Percentiles rank a stretch among this genome's conserved stretches.
phyloP scores from a whole-genome alignment of 345 rosid species.

The Noccaea bulbosa region DNA sequence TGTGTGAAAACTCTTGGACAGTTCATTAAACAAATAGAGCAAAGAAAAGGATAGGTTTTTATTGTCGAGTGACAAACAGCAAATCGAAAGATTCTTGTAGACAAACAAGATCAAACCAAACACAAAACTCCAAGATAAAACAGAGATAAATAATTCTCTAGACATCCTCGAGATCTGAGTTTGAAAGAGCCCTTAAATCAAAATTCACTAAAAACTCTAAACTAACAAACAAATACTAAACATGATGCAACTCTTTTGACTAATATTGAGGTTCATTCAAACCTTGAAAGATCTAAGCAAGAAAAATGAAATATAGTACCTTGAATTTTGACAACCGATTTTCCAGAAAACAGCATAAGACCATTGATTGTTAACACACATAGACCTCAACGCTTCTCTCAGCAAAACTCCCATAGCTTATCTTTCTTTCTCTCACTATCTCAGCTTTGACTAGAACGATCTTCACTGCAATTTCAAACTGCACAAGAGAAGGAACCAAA shows the following conservation, averaged over 20 bases:
- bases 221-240: constrained; percentile 9
- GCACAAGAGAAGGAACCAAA: background rate
- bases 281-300: constrained; percentile 3
- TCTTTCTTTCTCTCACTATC: background rate
- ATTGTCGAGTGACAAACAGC: constrained; percentile 46
- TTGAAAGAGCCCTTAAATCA: background rate
- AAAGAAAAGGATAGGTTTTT: constrained; percentile 40
- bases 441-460: constrained; percentile 26
- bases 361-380: constrained; percentile 79
- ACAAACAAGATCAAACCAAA: constrained; percentile 73
- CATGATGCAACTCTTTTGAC: background rate
- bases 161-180: constrained; percentile 46
- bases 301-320: constrained; percentile 43
- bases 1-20: constrained; percentile 29
- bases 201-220: constrained; percentile 9
- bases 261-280: constrained; percentile 13
- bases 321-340: constrained; percentile 86
- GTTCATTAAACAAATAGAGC: constrained; percentile 38
- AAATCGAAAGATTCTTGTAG: constrained; percentile 56
- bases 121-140: constrained; percentile 61
- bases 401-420: constrained; percentile 70
- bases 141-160: constrained; percentile 23
- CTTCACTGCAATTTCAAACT: constrained; percentile 39
- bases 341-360: constrained; percentile 96
- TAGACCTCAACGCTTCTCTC: constrained; percentile 77